Percentiles rank a stretch among this genome's conserved stretches.
Evolutionary conservation across 768 basidiomycete species (phyloP).

Genomic region (Rossbeevera mucosa): DNA sequence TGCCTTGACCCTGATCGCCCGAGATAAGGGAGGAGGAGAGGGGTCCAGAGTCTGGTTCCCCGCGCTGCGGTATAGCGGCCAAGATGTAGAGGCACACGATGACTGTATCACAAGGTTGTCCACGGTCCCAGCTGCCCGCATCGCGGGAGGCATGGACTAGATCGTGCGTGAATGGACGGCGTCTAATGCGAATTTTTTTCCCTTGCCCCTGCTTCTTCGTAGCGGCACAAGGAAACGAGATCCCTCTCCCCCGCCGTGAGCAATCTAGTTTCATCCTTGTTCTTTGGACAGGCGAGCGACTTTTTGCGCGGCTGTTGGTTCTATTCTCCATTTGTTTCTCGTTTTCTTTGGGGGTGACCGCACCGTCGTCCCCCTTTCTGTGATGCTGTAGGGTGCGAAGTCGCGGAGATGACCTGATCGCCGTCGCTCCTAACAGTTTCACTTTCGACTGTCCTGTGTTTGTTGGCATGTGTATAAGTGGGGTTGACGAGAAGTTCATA

Average conservation of each 20-base stretch:
- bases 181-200: not conserved
- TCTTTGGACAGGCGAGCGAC: not conserved
- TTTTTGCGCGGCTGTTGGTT: not conserved
- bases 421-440: constrained; percentile 27
- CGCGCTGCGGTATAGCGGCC: constrained; percentile 14
- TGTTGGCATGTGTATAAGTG: constrained; percentile 7
- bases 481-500: constrained; percentile 12
- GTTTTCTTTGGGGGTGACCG: not conserved
- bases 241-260: constrained; percentile 1
- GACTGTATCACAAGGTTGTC: not conserved
- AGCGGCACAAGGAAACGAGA: constrained; percentile 1
- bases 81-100: constrained; percentile 10
- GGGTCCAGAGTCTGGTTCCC: constrained; percentile 6
- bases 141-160: constrained; percentile 6
- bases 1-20: constrained; percentile 16
- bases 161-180: not conserved
- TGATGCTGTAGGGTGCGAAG: constrained; percentile 21
- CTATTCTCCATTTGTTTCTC: not conserved
- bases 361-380: constrained; percentile 9
- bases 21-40: not conserved
- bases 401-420: constrained; percentile 31
- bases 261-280: not conserved
- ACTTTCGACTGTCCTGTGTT: constrained; percentile 12
- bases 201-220: constrained; percentile 3
- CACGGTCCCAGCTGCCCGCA: constrained; percentile 10